phyloP scores from a whole-genome alignment of 768 basidiomycete species.

The Leccinum variicolor region DNA sequence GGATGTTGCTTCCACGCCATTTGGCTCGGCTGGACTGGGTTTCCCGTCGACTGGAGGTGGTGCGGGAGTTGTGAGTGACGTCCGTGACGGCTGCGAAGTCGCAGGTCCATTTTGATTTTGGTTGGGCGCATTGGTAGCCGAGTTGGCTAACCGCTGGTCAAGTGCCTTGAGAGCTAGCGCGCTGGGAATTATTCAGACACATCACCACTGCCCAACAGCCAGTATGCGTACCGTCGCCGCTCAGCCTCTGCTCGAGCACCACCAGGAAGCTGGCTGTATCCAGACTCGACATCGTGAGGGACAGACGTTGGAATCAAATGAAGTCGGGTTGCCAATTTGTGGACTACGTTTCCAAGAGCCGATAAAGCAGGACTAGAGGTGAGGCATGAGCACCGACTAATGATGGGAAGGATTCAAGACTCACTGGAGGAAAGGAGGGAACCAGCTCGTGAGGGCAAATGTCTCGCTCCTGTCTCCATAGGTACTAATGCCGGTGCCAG shows the following conservation, averaged over 20 bases:
- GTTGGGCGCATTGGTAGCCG: conserved; percentile 30
- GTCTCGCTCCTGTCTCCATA: conserved; percentile 97
- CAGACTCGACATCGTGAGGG: conserved; percentile 64
- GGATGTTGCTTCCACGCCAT: conserved; percentile 13
- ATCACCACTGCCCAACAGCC: not conserved
- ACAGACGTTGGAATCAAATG: conserved; percentile 67
- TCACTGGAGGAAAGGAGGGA: conserved; percentile 93
- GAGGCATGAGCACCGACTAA: not conserved
- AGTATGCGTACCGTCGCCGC: conserved; percentile 68
- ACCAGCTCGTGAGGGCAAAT: conserved; percentile 93
- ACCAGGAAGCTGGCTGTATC: conserved; percentile 76
- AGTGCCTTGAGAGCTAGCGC: conserved; percentile 96
- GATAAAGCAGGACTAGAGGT: conserved; percentile 64
- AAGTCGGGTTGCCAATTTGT: conserved; percentile 63
- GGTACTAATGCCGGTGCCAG: conserved; percentile 56
- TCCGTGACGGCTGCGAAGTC: conserved; percentile 25
- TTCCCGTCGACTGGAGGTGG: conserved; percentile 33
- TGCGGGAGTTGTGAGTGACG: conserved; percentile 29
- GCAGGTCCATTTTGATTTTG: conserved; percentile 31
- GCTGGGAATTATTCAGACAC: conserved; percentile 38
- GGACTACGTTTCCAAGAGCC: conserved; percentile 61
- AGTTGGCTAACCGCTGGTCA: conserved; percentile 84
- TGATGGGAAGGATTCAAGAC: conserved; percentile 29
- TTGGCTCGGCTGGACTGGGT: conserved; percentile 19
- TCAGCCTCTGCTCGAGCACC: conserved; percentile 95